Evolutionary conservation across 768 basidiomycete species (phyloP).

Genomic region (Kwoniella botswanensis): DNA sequence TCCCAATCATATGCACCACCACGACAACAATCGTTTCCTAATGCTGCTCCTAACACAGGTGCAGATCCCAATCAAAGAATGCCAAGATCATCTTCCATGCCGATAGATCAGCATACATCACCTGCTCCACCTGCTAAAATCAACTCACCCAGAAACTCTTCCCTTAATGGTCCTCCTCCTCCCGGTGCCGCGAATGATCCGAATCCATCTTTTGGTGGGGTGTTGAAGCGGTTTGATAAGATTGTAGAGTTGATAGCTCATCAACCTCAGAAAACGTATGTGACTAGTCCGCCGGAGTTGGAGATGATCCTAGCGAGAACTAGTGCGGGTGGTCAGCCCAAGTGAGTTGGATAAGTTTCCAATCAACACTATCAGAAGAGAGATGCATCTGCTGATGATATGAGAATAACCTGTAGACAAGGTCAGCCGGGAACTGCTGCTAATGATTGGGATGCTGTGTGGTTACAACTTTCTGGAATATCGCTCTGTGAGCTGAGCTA

Average conservation of each 20-base stretch:
- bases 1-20: slow-evolving; percentile 1
- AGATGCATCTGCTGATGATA: neutral
- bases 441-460: slow-evolving; percentile 59
- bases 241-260: slow-evolving; percentile 51
- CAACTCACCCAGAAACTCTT: slow-evolving; percentile 6
- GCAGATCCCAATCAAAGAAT: slow-evolving; percentile 17
- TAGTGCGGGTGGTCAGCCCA: slow-evolving; percentile 55
- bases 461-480: slow-evolving; percentile 58
- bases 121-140: slow-evolving; percentile 11
- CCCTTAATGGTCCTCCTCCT: neutral
- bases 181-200: neutral
- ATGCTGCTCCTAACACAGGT: neutral
- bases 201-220: neutral
- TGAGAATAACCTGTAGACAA: slow-evolving; percentile 22
- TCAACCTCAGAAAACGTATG: slow-evolving; percentile 56
- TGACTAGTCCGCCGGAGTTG: slow-evolving; percentile 55
- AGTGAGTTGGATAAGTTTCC: slow-evolving; percentile 29
- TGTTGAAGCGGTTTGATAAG: slow-evolving; percentile 14
- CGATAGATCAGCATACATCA: slow-evolving; percentile 19
- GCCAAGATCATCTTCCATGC: slow-evolving; percentile 37
- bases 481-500: slow-evolving; percentile 55
- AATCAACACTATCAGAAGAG: neutral
- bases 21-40: neutral
- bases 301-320: slow-evolving; percentile 58
- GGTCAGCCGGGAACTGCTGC: slow-evolving; percentile 55